Evolutionary conservation across 495 filamentous ascomycete species (phyloP).

Genomic region (Aspergillus sclerotiicarbonarius): DNA sequence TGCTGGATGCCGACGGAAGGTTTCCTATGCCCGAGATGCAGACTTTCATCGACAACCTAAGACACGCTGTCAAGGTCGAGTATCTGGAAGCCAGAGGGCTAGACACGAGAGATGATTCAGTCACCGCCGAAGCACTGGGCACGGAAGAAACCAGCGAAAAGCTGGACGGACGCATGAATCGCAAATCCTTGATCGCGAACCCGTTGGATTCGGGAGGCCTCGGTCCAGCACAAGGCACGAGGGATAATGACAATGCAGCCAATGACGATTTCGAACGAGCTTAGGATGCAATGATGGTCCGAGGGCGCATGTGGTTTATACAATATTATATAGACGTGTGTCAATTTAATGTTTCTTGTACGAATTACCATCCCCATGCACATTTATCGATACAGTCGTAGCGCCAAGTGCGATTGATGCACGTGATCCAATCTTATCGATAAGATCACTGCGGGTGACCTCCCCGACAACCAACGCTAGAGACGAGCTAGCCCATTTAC

Average conservation of each 20-base stretch:
- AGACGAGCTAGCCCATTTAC: conserved; percentile 5
- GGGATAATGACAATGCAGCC: conserved; percentile 29
- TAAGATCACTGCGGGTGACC: conserved; percentile 6
- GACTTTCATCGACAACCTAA: conserved; percentile 59
- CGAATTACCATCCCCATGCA: too few relatives aligned
- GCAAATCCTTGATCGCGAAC: conserved; percentile 39
- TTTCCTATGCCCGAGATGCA: conserved; percentile 57
- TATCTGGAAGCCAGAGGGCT: conserved; percentile 39
- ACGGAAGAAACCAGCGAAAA: conserved; percentile 65
- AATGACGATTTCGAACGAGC: conserved; percentile 56
- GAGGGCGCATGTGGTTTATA: conserved; percentile 14
- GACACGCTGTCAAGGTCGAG: conserved; percentile 56
- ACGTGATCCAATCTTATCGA: conserved; percentile 15
- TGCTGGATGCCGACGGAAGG: conserved; percentile 55
- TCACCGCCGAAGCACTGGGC: conserved; percentile 25
- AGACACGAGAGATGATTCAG: conserved; percentile 33
- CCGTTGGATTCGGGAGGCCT: conserved; percentile 38
- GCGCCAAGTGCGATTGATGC: neutral
- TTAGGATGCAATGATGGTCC: conserved; percentile 23
- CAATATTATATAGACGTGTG: conserved; percentile 23
- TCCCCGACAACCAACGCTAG: conserved; percentile 3
- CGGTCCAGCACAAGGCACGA: conserved; percentile 25
- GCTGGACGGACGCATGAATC: conserved; percentile 41
- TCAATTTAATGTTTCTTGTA: conserved; percentile 8
- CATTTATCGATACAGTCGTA: too few relatives aligned